Conservation (phyloP, 208 protist species). For the Acanthamoeba triangularis region DNA sequence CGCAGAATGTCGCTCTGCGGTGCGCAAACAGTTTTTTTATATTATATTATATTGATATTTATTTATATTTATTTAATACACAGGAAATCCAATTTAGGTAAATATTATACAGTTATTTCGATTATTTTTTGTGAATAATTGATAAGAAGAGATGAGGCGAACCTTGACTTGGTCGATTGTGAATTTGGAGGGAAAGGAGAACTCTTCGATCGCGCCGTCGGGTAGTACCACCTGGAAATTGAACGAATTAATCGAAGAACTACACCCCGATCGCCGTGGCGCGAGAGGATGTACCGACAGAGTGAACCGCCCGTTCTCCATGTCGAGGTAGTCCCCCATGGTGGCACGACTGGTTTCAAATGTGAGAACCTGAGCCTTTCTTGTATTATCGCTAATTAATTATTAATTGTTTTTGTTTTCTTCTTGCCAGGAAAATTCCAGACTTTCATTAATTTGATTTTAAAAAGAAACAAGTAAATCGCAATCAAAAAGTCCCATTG, state of each 20-base stretch:
- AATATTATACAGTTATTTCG: no score
- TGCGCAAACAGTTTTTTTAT: background rate
- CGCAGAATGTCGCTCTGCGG: constrained; percentile 61
- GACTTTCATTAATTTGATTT: no score
- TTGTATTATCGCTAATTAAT: no score
- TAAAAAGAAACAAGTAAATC: no score
- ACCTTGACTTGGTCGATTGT: constrained; percentile 72
- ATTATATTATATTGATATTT: background rate
- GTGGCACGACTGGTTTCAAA: background rate
- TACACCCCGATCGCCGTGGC: no score
- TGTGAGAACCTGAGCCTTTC: no score
- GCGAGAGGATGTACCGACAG: background rate
- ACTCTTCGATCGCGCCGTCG: constrained; percentile 27
- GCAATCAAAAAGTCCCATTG: background rate
- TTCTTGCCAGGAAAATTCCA: no score
- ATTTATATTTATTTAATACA: background rate
- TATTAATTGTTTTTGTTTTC: no score
- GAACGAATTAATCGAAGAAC: background rate
- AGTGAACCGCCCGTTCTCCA: constrained; percentile 47
- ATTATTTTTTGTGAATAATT: no score
- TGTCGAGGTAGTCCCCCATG: constrained; percentile 35
- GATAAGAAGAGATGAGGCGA: background rate
- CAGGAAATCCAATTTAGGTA: background rate
- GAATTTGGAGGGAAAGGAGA: constrained; percentile 69
- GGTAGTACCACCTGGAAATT: background rate